These are phyloP conservation scores for Hylodesmum podocarpum DNA, from an alignment of 306 rosid genomes.

Conservation along the genomic window DNA sequence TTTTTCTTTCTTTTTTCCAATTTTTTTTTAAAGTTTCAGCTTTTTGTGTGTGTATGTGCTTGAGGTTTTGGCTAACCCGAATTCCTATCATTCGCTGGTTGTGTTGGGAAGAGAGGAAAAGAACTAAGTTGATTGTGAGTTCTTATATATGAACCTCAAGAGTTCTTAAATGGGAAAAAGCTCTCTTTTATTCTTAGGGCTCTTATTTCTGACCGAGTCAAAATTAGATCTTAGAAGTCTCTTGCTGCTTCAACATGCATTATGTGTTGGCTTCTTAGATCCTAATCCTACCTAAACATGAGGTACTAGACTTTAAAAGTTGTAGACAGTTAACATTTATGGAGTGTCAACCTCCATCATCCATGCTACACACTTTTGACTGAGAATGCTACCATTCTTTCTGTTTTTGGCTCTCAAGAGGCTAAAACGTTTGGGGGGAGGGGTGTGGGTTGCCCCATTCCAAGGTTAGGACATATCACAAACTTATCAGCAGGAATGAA, in stretches of 20 bases:
- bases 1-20: neutral
- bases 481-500: neutral
- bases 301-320: neutral
- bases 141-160: constrained; percentile 6
- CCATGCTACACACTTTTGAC: neutral
- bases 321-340: neutral
- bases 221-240: constrained; percentile 21
- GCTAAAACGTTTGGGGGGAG: neutral
- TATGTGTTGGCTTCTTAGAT: constrained; percentile 9
- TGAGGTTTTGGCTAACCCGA: neutral
- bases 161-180: constrained; percentile 16
- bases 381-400: neutral
- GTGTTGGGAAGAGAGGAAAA: neutral
- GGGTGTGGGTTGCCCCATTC: neutral
- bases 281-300: constrained; percentile 6
- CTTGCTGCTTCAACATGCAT: constrained; percentile 18
- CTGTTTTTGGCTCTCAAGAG: neutral
- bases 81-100: neutral
- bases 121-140: constrained; percentile 8
- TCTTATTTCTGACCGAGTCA: constrained; percentile 15
- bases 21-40: too few relatives aligned
- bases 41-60: neutral
- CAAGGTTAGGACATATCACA: neutral
- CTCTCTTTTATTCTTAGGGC: constrained; percentile 1
- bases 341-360: neutral